A percentile compares a stretch with the other conserved stretches of the same genome.
phyloP scores from a whole-genome alignment of 2,329 filamentous ascomycete species.

The Chalara sp. region DNA sequence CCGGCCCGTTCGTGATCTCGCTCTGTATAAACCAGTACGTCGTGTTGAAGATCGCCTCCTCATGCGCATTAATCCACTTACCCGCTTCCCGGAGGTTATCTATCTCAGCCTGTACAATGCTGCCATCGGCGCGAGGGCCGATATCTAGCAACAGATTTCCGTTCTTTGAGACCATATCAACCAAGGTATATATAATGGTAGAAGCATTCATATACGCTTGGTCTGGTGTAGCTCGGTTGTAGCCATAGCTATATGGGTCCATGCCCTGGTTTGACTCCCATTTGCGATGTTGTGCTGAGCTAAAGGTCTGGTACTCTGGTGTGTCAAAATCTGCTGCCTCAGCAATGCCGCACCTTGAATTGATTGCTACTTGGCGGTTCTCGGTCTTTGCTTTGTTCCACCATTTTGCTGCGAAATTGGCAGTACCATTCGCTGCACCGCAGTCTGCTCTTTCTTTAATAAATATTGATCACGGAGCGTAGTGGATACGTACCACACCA shows the following conservation, averaged over 20 bases:
- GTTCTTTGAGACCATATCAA: constrained; percentile 48
- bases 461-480: too few species aligned
- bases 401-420: constrained; percentile 35
- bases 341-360: constrained; percentile 46
- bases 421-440: constrained; percentile 34
- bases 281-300: constrained; percentile 43
- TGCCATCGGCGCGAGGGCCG: constrained; percentile 48
- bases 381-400: constrained; percentile 32
- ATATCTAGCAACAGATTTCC: constrained; percentile 51
- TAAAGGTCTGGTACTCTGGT: constrained; percentile 51
- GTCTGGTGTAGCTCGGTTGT: constrained; percentile 46
- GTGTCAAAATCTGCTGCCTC: constrained; percentile 43
- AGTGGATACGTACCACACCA: constrained; percentile 35
- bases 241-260: constrained; percentile 54
- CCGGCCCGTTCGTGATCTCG: constrained; percentile 27
- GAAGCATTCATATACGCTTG: constrained; percentile 45
- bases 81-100: constrained; percentile 43
- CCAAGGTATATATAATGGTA: constrained; percentile 38
- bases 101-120: constrained; percentile 41
- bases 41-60: constrained; percentile 50
- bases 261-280: constrained; percentile 55
- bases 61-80: constrained; percentile 45
- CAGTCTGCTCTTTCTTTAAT: too few species aligned
- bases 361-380: constrained; percentile 45
- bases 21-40: constrained; percentile 44